phyloP scores from a whole-genome alignment of 225 moss, liverwort and hornwort species.

The Physcomitrium patens region DNA sequence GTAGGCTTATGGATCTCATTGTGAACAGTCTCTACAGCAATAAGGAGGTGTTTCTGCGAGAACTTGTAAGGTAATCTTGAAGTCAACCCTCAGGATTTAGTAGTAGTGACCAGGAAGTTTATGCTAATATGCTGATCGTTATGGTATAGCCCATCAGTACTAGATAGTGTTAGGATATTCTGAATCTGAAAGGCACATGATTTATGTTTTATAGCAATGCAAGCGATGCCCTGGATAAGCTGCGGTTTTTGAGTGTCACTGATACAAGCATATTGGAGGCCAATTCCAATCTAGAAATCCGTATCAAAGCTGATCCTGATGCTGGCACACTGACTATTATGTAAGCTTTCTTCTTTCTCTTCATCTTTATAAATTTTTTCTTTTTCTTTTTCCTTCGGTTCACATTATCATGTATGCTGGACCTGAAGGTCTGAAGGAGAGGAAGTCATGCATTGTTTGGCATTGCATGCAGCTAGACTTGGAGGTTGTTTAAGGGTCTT shows the following conservation, averaged over 20 bases:
- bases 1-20: conserved; percentile 88
- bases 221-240: conserved; percentile 96
- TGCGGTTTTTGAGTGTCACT: conserved; percentile 90
- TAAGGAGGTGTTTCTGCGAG: conserved; percentile 92
- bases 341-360: conserved; percentile 43
- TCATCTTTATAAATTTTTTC: too few relatives aligned
- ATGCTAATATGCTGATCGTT: background rate
- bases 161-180: background rate
- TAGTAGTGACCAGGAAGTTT: conserved; percentile 7
- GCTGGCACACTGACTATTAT: conserved; percentile 80
- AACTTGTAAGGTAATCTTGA: conserved; percentile 74
- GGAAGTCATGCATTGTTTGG: background rate
- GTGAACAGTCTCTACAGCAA: conserved; percentile 98
- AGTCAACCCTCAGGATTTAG: background rate
- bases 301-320: conserved; percentile 67
- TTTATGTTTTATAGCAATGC: conserved; percentile 72
- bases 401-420: background rate
- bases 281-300: conserved; percentile 81
- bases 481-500: conserved; percentile 19
- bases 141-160: conserved; percentile 2
- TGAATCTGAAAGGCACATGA: conserved; percentile 14
- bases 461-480: conserved; percentile 24
- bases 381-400: conserved; percentile 12
- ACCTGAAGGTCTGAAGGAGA: conserved; percentile 10
- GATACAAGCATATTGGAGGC: conserved; percentile 75